Evolutionary conservation across 176 grass and related monocot species (phyloP).

Genomic region (Guadua angustifolia): DNA sequence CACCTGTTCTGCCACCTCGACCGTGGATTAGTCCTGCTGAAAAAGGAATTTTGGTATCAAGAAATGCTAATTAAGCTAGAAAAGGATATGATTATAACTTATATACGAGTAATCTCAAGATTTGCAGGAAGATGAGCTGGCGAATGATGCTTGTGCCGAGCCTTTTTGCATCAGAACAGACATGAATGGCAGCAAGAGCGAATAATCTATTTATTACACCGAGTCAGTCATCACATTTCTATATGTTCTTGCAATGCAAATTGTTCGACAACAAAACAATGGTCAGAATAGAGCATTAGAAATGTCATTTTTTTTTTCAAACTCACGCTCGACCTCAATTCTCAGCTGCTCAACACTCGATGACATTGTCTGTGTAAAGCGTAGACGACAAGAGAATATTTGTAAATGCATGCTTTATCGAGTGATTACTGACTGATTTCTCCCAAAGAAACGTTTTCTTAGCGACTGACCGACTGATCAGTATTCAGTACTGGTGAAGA

Average conservation of each 20-base stretch:
- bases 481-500: neutral
- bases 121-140: conserved; percentile 42
- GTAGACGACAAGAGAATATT: neutral
- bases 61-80: neutral
- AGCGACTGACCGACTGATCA: neutral
- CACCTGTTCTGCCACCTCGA: conserved; percentile 48
- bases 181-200: conserved; percentile 22
- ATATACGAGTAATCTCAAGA: conserved; percentile 8
- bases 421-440: neutral
- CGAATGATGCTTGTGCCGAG: conserved; percentile 41
- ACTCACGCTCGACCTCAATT: neutral
- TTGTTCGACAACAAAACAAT: neutral
- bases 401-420: neutral
- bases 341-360: neutral
- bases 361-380: neutral
- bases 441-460: neutral
- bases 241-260: conserved; percentile 6
- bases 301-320: neutral
- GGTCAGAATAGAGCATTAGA: neutral
- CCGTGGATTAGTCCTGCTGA: neutral
- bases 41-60: conserved; percentile 11
- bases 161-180: conserved; percentile 25
- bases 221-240: neutral
- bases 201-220: neutral
- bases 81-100: neutral